Base-by-base conservation (phyloP, 805 yeast genomes). In the Candida caryicola region DNA sequence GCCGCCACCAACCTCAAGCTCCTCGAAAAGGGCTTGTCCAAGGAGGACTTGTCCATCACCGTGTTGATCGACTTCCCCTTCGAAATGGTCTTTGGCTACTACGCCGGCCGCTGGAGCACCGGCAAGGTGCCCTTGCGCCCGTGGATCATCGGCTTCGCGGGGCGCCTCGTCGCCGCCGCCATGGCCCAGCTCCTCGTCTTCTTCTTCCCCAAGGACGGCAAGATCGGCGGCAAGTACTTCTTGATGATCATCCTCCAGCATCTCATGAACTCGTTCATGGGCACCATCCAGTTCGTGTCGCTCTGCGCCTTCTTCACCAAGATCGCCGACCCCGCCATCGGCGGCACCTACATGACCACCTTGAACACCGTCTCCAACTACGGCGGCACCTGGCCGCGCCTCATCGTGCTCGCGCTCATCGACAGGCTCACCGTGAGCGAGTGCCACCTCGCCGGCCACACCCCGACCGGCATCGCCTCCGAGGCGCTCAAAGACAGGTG, bases 331-430 rank as follows among this genome's bases (percentile, higher is more conserved):
- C 98, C 99, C 0, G 64, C 81, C 14, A 86, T 93, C 51, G 99
- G 99, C 13, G 99, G 99, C 1, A 93, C 99, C 0, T 93, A 93
- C 60, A 91, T 93, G 98, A 93, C 99, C 0, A 82, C 95, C 0
- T 69, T 93, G 41, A 93, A 93, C 61, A 93, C 99, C 0, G 69
- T 93, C 33, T 80, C 95, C 29, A 93, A 93, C 58, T 73, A 91
- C 41, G 99, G 99, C 17, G 99, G 99, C 8, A 93, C 95, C 31
- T 93, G 99, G 99, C 99, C 99, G 2, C 74, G 88, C 38, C 66
- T 87, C n/a, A 67, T 93, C 23, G 81, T 91, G 1, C 74, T 89
- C 48, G 77, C 72, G 42, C 71, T 89, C 61, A 91, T 93, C 39
- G 97, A 91, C 62, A 74, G 71, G 49, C 76, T 89, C 49, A 85